Evolutionary conservation across 164 flowering plant species (phyloP), one percentile per base, ranked within the genome.

Genomic region (Malania oleifera): DNA sequence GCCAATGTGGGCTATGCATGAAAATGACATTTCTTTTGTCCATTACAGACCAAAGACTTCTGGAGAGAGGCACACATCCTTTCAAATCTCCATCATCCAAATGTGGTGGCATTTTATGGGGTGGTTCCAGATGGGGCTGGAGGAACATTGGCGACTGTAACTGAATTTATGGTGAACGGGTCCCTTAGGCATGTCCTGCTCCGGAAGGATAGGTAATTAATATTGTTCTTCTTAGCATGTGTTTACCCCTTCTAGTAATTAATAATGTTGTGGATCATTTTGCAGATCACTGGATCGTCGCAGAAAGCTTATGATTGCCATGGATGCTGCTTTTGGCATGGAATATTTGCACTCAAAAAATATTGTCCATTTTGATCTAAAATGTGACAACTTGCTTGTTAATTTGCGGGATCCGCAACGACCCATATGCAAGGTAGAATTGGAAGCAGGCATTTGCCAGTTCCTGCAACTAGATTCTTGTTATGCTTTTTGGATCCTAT

Each of bases 241-340:
- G 26, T 8, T 26, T 60, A 14, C 14, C 22, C 9, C 3, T 15
- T 7, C 20, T 8, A 20, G n/a, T 52, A 51, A 47, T 39, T 29
- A 31, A 40, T 43, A 39, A 20, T 28, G 15, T 28, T 56, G 18
- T 37, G 57, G 15, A 35, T 63, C 39, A 60, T 46, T 35, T 7
- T 66, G 61, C 74, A 80, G 84, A 70, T 61, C 66, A 40, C 78
- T 83, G 55, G 85, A 83, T 67, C 66, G 67, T 22, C 81, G 74
- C 22, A 81, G 59, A 58, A 79, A 72, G 74, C 79, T 83, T 43
- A 73, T 82, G 43, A 76, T 84, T 57, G 86, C 85, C 57, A 77
- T 84, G 89, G 89, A 82, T 80, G 85, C 83, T 59, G 90, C 90
- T 53, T 82, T 84, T 67, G 90, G 90, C 28, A 84, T 84, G 90